Base-by-base conservation (phyloP, 495 filamentous ascomycete genomes). In the Alectoria sarmentosa region DNA sequence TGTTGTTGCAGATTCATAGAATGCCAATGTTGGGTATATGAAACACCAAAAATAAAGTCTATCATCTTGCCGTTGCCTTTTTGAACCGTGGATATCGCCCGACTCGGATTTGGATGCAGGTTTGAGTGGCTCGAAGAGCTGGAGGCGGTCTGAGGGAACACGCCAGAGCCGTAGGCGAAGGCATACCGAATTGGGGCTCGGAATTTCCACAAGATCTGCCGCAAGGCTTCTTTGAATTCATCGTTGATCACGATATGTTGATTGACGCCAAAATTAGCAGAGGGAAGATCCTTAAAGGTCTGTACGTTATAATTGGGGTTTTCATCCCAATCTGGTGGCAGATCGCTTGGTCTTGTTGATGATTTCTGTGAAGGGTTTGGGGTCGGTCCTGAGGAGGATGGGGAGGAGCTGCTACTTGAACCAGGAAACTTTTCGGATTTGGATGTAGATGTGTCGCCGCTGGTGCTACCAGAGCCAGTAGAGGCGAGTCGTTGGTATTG, bases 1-100 rank as follows among this genome's bases (percentile, higher is more conserved):
- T 98, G 90, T 70, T 96, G 88, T 60, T 78, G 76, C 37, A 98
- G 79, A 73, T 98, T 98, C 55, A 98, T 76, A 26, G 86, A 88
- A 77, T 98, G 94, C 92, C 93, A 98, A 76, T 98, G 94, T 72
- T 98, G 90, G 4, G 90, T 92, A 74, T 96, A 90, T 8, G 88
- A 90, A 17, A 98, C 93, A 39, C 94, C 95, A 69, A 98, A 96
- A 63, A 98, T 95, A 70, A 98, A 94, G 74, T 98, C 94, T 68
- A 98, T 96, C 89, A 98, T 95, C 75, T 97, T 97, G 13, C 88
- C 90, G 2, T 85, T 86, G 46, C 90, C 90, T 70, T 89, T 85
- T 72, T 97, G 92, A 67, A 90, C 88, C 42, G 88, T 87, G 59
- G 85, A 77, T 41, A 96, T 88, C 15, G 90, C 90, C 32, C 82